Base-by-base conservation (phyloP, 1,284 basidiomycete genomes). In the Malassezia sp. region DNA sequence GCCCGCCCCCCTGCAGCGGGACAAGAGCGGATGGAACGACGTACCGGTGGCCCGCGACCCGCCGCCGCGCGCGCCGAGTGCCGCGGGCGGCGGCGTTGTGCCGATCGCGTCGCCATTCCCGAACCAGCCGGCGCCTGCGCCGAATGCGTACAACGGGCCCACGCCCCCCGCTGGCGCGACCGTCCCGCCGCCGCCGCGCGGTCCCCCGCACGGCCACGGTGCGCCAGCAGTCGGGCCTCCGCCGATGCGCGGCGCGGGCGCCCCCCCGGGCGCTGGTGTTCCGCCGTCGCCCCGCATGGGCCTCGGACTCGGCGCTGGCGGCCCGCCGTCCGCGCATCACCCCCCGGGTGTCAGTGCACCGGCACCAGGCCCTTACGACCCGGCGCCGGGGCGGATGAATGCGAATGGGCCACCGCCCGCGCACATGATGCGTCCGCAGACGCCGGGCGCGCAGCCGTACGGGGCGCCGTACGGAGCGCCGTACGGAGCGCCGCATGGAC, bases 21-120 rank as follows among this genome's bases (percentile, higher is more conserved):
- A 73, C 32, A 83, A 83, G 51, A 80, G 81, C 9, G 86, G 85
- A 0, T 96, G 89, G 89, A 96, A 96, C 65, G 90, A 96, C 62
- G 80, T 84, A 0, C 87, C 86, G 2, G 71, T 44, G 21, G 49
- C 53, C 5, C 40, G 54, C 2, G 30, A 44, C 22, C 57, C 56
- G 9, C 57, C 64, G 20, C 73, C 76, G 39, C 58, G 60, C 17
- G 56, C 60, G 10, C 43, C 57, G 9, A 60, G 57, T 30, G 61
- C 61, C 21, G 56, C 60, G 54, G 57, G 56, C 20, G 45, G 56
- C 38, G 47, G 52, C 18, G n/a, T n/a, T n/a, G 59, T 56, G 36
- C 39, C 53, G 9, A 91, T 95, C 70, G 82, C 81, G 12, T 79
- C 85, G 21, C 89, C 89, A 1, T 93, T 95, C 80, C 85, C 87